Base-by-base conservation (phyloP, 2,329 filamentous ascomycete genomes). In the Fusarium subtropicale region DNA sequence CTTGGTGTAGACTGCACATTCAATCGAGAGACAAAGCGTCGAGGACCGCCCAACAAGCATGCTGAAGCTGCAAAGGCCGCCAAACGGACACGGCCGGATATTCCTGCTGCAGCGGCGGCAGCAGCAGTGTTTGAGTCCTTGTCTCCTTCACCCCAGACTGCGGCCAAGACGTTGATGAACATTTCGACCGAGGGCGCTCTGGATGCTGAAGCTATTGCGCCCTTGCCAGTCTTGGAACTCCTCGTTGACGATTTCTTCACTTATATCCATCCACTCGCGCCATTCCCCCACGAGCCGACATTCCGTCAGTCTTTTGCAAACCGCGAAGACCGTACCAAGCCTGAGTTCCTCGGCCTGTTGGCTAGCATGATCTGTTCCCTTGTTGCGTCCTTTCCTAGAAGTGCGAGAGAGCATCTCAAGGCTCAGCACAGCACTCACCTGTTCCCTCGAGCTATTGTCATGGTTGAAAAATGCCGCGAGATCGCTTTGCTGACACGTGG, bases 181-280 rank as follows among this genome's bases (percentile, higher is more conserved):
- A 84, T 82, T 18, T 79, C 80, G 16, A 73, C 75, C 3, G 76
- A 77, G n/a, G 75, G 73, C 30, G 76, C 79, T n/a, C 75, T 88
- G 16, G 86, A 88, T 62, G 87, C 90, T 48, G 92, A 94, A 75
- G 83, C 87, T 3, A 93, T 94, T 65, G 91, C 90, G 41, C 90
- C 91, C 0, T 84, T 90, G 77, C 86, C 87, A 10, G 88, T 90
- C 13, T 81, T 94, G 54, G 86, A 91, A 72, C 84, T 90, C 3
- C 83, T 94, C 18, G 87, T 94, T 60, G 90, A 94, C 76, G 92
- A 94, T 80, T 94, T 92, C 84, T 94, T 94, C 79, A 93, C 90
- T 20, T 93, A 93, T 76, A 90, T 94, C 55, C 91, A 94, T 72
- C 92, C 92, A 2, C 84, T 94, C 11, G 88, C 87, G 60, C 92